A percentile compares a stretch with the other conserved stretches of the same genome.
Conservation (phyloP, 352 stramenopile species). For the Globisporangium sylvaticum region DNA sequence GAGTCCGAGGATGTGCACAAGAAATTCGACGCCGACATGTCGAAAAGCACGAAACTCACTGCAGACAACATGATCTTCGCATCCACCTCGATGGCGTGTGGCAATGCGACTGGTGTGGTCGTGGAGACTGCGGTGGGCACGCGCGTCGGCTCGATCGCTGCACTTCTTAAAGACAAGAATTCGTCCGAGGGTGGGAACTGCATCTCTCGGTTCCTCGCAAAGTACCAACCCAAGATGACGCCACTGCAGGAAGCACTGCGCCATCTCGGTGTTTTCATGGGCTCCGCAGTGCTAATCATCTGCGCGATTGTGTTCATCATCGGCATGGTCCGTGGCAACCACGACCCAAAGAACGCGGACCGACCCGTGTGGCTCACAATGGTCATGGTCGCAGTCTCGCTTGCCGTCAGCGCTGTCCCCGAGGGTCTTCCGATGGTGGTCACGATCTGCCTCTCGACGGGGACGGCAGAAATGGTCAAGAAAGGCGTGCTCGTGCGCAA, state of each 20-base stretch:
- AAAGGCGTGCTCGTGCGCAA: conserved; percentile 56
- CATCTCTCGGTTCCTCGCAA: conserved; percentile 16
- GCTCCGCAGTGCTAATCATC: conserved; percentile 76
- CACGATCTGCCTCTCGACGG: conserved; percentile 37
- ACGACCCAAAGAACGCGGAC: conserved; percentile 54
- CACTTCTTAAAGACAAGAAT: conserved; percentile 25
- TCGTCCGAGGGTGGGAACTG: conserved; percentile 14
- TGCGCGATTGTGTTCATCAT: conserved; percentile 86
- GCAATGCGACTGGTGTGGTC: conserved; percentile 37
- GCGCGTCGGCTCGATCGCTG: conserved; percentile 40
- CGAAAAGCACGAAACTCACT: conserved; percentile 33
- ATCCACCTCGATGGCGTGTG: conserved; percentile 62
- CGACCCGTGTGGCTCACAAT: conserved; percentile 85
- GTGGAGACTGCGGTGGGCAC: conserved; percentile 41
- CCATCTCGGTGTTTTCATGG: conserved; percentile 88
- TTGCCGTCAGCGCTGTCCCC: conserved; percentile 40
- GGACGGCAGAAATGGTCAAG: conserved; percentile 34
- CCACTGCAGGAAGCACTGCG: conserved; percentile 91
- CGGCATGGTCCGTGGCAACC: conserved; percentile 47
- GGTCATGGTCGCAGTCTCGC: conserved; percentile 87
- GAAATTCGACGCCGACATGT: conserved; percentile 17
- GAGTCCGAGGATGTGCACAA: conserved; percentile 54
- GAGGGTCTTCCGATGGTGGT: conserved; percentile 38
- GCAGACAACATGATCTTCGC: conserved; percentile 87
- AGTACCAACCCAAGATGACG: conserved; percentile 49